Base-by-base conservation (phyloP, 2,329 filamentous ascomycete species). In the Penicillium capsulatum region DNA sequence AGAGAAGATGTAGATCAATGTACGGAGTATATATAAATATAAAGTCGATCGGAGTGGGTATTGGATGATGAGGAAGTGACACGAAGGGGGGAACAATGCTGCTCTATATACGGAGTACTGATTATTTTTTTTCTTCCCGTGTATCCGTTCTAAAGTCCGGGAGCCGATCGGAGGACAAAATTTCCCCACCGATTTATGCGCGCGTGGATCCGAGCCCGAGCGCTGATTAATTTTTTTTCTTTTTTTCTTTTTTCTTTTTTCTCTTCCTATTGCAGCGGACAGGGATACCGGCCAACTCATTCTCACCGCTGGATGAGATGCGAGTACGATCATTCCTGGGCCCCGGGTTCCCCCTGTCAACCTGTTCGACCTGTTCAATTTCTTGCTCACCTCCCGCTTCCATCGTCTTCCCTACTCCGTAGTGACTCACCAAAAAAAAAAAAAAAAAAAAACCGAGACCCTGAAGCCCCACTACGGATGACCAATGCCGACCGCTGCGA, bases 141-240 rank as follows among this genome's bases (percentile, higher is more conserved):
- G n/a, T 39, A 35, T 26, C 36, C 46, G 40, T 44, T 36, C 35
- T 36, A 42, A 49, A 46, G 38, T 44, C 46, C 43, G 40, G 43
- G 27, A 40, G 27, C 43, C 43, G 46, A 47, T 49, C 43, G 43
- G 45, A 48, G 42, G 15, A 36, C 31, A 31, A 41, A 28, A 14
- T 28, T n/a, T 48, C 43, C 37, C 38, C 46, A 46, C 40, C 34
- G 22, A 32, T 39, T 45, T 42, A 31, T 34, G 31, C 13, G 4
- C n/a, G 7, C 39, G 34, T 47, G 45, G 42, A 41, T 41, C 45
- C 43, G 37, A 46, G 40, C 9, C 45, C 45, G 45, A 48, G 22
- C 27, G 26, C 38, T 45, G 42, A 42, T 39, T 10, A 16, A 17
- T 24, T 19, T 24, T 9, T 14, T 40, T 35, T 34, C 22, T 17